phyloP scores from a whole-genome alignment of 768 basidiomycete species.

The Podaxis sp. region DNA sequence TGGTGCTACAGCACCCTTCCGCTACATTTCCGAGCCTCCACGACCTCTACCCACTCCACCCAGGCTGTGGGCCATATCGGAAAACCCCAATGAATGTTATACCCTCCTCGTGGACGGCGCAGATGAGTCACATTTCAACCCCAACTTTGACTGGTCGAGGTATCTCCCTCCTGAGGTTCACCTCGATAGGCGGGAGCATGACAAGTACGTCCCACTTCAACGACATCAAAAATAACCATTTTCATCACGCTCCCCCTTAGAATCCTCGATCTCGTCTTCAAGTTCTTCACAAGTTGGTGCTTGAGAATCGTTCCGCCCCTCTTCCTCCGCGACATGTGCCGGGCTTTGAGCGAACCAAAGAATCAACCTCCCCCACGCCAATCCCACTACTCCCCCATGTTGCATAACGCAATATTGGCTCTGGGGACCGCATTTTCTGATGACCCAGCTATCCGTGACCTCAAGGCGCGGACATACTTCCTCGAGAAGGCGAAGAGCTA shows the following conservation, averaged over 20 bases:
- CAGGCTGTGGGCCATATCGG: conserved; percentile 37
- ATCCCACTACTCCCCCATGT: conserved; percentile 67
- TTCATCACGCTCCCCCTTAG: conserved; percentile 21
- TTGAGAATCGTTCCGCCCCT: conserved; percentile 45
- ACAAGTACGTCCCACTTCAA: conserved; percentile 31
- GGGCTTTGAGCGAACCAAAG: conserved; percentile 34
- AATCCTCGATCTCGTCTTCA: conserved; percentile 45
- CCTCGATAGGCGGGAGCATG: conserved; percentile 42
- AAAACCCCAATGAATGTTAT: conserved; percentile 37
- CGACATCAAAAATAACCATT: neutral
- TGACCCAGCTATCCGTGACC: conserved; percentile 39
- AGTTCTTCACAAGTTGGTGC: conserved; percentile 50
- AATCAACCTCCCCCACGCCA: conserved; percentile 40
- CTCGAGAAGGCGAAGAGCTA: conserved; percentile 42
- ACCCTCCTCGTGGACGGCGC: conserved; percentile 40
- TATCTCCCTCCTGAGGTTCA: conserved; percentile 41
- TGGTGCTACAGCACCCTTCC: conserved; percentile 34
- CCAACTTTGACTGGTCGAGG: conserved; percentile 50
- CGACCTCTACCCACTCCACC: conserved; percentile 18
- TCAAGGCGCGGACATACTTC: conserved; percentile 40
- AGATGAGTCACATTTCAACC: conserved; percentile 37
- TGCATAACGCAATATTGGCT: conserved; percentile 64
- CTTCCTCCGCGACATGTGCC: conserved; percentile 49
- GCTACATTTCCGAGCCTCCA: conserved; percentile 6
- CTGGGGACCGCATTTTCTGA: conserved; percentile 43